Base-by-base conservation (phyloP, 2,329 filamentous ascomycete genomes). In the Ophiostoma angusticollis region DNA sequence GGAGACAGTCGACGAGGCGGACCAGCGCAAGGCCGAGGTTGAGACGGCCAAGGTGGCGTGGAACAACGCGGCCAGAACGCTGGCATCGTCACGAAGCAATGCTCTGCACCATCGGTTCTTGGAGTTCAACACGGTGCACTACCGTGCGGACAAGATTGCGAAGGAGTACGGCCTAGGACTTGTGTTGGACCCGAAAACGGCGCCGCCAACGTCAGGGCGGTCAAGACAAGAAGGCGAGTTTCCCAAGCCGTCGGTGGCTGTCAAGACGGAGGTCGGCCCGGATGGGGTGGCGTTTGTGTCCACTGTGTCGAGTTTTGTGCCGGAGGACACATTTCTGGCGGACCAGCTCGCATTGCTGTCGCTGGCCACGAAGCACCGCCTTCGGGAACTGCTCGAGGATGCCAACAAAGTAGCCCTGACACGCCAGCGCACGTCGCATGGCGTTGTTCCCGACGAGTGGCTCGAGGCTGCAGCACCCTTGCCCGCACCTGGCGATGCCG, bases 321-420 rank as follows among this genome's bases (percentile, higher is more conserved):
- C 91, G 0, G 76, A 80, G 25, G 81, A 86, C 31, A 75, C 83
- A 2, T 77, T 73, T 39, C 64, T 94, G 24, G 80, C 82, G 12
- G 86, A 94, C 45, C 82, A 95, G 48, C 62, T 95, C 31, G 81
- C 84, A 19, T 66, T 95, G 13, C 57, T 95, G 42, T 91, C 85
- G 6, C 70, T 95, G 41, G 83, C 84, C 14, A 78, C 84, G 9
- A 84, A 89, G 54, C 81, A 93, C 49, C 73, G 85, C 21, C 50
- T 95, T 27, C 71, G 83, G 38, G 74, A 77, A 11, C 60, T 95
- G 22, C 54, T 95, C 4, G 81, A 87, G 52, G 86, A 94, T 50
- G 78, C 84, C 9, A 73, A 78, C 39, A 69, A 70, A 9, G 61
- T 93, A 32, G 74, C 84, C 3, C 68, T 70, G 43, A 81, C 74